Evolutionary conservation across 1,284 basidiomycete genomes (phyloP).

Genomic region (Cryptococcus jaspeensis): DNA sequence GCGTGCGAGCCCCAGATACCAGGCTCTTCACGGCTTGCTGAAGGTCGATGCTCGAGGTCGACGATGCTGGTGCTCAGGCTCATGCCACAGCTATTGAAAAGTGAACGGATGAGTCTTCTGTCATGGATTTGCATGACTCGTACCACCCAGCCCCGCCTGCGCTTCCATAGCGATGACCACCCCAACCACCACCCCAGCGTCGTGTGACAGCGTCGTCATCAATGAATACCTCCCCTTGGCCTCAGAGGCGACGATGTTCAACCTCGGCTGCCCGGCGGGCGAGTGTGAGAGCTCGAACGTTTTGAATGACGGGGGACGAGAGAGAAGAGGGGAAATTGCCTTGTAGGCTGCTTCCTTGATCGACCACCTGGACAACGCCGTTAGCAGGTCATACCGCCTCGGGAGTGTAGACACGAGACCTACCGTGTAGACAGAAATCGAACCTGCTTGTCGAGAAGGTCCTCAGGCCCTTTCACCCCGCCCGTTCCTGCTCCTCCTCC

Average conservation of each 20-base stretch:
- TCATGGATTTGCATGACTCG: no score
- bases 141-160: no score
- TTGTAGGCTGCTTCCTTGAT: constrained; percentile 91
- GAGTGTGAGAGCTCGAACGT: constrained; percentile 55
- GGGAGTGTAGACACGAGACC: neutral
- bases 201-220: constrained; percentile 75
- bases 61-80: no score
- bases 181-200: constrained; percentile 76
- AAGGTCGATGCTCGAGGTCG: no score
- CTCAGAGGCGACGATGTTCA: constrained; percentile 8
- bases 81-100: no score
- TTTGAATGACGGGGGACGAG: constrained; percentile 44
- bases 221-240: constrained; percentile 35
- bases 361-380: constrained; percentile 63
- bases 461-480: neutral
- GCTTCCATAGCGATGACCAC: constrained; percentile 60
- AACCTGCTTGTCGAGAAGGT: constrained; percentile 11
- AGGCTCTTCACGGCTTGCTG: no score
- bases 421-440: constrained; percentile 24
- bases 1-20: no score
- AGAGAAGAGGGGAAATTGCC: constrained; percentile 63
- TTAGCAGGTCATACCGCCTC: neutral
- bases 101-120: no score
- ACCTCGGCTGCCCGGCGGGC: constrained; percentile 23
- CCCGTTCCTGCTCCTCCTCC: neutral